Percentiles rank a stretch among this genome's conserved stretches.
Conservation (phyloP, 176 grass and related monocot species). For the Echinochloa phyllopogon region DNA sequence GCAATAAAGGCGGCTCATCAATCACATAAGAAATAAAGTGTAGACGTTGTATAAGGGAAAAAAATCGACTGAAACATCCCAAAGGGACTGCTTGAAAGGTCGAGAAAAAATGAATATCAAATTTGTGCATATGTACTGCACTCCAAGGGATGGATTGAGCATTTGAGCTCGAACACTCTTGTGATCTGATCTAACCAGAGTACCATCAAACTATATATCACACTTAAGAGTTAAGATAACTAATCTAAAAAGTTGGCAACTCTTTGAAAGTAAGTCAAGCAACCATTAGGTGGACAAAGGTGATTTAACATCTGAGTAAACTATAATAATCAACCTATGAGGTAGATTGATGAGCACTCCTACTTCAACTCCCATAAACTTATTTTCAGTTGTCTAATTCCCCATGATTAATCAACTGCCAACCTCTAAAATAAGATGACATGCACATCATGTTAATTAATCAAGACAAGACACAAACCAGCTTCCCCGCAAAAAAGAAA, state of each 20-base stretch:
- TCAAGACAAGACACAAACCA: not conserved
- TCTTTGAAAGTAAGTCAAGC: conserved; percentile 3
- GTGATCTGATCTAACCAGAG: not conserved
- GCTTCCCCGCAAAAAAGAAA: too few relatives aligned
- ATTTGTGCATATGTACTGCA: not conserved
- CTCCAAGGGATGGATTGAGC: not conserved
- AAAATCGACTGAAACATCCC: not conserved
- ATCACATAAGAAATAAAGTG: conserved; percentile 1
- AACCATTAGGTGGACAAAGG: not conserved
- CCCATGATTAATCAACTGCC: not conserved
- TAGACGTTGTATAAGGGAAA: not conserved
- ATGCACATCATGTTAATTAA: conserved; percentile 11
- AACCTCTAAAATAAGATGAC: not conserved
- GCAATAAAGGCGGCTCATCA: too few relatives aligned
- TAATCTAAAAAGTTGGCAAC: not conserved
- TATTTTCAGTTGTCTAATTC: conserved; percentile 1
- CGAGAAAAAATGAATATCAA: not conserved
- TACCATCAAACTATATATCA: not conserved
- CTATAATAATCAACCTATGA: conserved; percentile 22
- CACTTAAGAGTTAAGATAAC: not conserved
- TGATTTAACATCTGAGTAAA: conserved; percentile 1
- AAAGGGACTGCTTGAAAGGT: not conserved
- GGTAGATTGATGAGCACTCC: not conserved
- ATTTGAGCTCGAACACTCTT: not conserved
- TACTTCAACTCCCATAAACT: not conserved